phyloP scores from a whole-genome alignment of 352 stramenopile species.

The Phytophthora cactorum region DNA sequence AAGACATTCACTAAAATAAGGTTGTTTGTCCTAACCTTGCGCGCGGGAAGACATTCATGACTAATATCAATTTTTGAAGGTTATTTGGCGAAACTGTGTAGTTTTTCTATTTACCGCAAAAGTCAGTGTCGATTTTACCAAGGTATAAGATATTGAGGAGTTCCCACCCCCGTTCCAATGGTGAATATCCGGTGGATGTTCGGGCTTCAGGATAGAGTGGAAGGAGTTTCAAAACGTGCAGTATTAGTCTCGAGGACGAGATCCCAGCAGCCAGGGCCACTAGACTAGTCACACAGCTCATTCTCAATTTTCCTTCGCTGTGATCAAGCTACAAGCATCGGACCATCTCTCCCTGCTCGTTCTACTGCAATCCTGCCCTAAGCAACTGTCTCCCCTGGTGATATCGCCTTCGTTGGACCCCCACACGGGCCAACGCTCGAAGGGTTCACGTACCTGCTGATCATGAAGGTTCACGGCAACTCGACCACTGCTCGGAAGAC shows the following conservation, averaged over 20 bases:
- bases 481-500: not conserved
- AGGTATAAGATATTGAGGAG: no score
- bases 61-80: no score
- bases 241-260: not conserved
- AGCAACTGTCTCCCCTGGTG: not conserved
- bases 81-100: no score
- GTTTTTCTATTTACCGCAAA: no score
- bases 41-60: no score
- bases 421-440: not conserved
- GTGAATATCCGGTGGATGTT: conserved; percentile 16
- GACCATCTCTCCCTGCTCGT: not conserved
- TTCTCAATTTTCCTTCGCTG: not conserved
- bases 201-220: conserved; percentile 6
- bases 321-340: not conserved
- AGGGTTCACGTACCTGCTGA: not conserved
- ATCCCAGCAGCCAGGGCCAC: not conserved
- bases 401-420: conserved; percentile 1
- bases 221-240: conserved; percentile 1
- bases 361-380: not conserved
- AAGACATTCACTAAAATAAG: no score
- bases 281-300: not conserved
- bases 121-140: no score
- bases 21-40: no score
- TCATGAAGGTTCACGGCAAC: not conserved
- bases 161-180: not conserved